Conservation (phyloP, 345 rosid genomes). For the Noccaea bulbosa region DNA sequence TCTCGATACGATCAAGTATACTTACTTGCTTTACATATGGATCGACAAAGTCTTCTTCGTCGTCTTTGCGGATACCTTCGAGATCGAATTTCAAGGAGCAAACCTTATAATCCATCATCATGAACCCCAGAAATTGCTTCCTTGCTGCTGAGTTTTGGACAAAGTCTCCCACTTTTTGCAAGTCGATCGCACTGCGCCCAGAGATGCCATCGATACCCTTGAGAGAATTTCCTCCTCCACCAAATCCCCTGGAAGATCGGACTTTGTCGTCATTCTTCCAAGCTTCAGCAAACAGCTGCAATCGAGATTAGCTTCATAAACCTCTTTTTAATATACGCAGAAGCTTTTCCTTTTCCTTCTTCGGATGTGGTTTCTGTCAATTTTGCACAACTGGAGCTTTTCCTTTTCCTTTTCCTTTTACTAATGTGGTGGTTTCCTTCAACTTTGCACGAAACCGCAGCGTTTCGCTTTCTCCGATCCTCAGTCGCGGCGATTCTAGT, state of each 20-base stretch:
- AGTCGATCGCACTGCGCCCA: neutral
- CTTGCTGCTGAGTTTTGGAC: neutral
- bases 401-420: no score
- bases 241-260: neutral
- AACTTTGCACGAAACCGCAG: no score
- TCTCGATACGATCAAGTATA: neutral
- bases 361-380: no score
- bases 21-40: no score
- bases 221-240: neutral
- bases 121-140: slow-evolving; percentile 9
- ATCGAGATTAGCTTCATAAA: no score
- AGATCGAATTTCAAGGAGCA: neutral
- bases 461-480: no score
- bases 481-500: no score
- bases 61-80: neutral
- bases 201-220: neutral
- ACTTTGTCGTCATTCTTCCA: neutral
- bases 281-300: no score
- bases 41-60: neutral
- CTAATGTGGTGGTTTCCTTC: no score
- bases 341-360: no score
- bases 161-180: neutral
- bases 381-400: no score
- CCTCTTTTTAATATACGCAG: no score
- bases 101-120: neutral